phyloP scores from a whole-genome alignment of 2,329 filamentous ascomycete species.

The Alternaria tenuissima region DNA sequence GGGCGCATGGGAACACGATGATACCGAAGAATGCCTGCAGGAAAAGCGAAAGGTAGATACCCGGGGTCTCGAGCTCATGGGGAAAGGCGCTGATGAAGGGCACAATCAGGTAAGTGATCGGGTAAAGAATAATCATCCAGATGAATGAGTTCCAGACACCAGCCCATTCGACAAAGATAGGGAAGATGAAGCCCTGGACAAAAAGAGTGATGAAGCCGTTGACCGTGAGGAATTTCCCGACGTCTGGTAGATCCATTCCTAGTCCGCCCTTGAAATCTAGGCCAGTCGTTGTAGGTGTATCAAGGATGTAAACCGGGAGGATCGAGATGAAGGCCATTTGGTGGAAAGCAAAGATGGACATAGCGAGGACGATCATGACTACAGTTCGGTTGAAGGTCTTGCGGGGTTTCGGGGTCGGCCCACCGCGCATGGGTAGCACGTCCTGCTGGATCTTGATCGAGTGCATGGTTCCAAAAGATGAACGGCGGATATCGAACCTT shows the following conservation, averaged over 20 bases:
- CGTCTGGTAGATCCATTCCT: slow-evolving; percentile 69
- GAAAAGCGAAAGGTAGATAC: slow-evolving; percentile 70
- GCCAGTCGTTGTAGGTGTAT: slow-evolving; percentile 59
- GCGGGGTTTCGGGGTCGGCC: slow-evolving; percentile 23
- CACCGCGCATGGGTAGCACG: slow-evolving; percentile 31
- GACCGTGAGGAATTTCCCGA: slow-evolving; percentile 72
- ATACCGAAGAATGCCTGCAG: slow-evolving; percentile 74
- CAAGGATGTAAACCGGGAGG: slow-evolving; percentile 90
- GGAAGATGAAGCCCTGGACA: slow-evolving; percentile 77
- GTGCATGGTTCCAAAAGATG: slow-evolving; percentile 50
- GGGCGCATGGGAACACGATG: slow-evolving; percentile 70
- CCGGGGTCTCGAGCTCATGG: slow-evolving; percentile 60
- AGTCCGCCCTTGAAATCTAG: slow-evolving; percentile 66
- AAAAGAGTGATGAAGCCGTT: slow-evolving; percentile 76
- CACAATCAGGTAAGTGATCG: slow-evolving; percentile 71
- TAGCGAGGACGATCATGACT: slow-evolving; percentile 77
- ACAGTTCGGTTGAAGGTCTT: slow-evolving; percentile 69
- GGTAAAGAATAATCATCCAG: slow-evolving; percentile 70
- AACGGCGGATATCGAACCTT: slow-evolving; percentile 47
- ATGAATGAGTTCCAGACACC: slow-evolving; percentile 75
- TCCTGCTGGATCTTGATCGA: slow-evolving; percentile 43
- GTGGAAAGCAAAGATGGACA: slow-evolving; percentile 91
- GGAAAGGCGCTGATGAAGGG: slow-evolving; percentile 72
- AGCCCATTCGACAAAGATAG: slow-evolving; percentile 67
- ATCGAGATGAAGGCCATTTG: slow-evolving; percentile 90